phyloP scores from a whole-genome alignment of 1,284 basidiomycete genomes.

The Leccinum pseudoinsigne region DNA sequence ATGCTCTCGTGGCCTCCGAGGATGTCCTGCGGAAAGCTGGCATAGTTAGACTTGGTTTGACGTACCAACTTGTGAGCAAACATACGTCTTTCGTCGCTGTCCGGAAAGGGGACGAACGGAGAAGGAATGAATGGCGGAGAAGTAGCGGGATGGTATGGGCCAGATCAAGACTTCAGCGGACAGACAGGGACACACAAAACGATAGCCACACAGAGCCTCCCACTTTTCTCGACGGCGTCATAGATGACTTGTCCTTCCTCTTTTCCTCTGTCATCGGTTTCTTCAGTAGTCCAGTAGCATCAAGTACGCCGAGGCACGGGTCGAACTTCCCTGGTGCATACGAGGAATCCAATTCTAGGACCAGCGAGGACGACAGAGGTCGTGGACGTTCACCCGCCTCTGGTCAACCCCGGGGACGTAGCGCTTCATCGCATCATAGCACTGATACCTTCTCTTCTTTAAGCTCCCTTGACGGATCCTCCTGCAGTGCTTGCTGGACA shows the following conservation, averaged over 20 bases:
- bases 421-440: conserved; percentile 31
- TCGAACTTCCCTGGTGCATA: conserved; percentile 18
- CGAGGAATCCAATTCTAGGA: conserved; percentile 8
- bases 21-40: conserved; percentile 42
- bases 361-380: conserved; percentile 1
- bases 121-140: conserved; percentile 5
- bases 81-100: conserved; percentile 60
- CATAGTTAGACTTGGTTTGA: conserved; percentile 48
- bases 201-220: neutral
- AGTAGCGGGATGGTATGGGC: conserved; percentile 14
- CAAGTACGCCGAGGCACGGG: neutral
- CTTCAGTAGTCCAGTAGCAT: neutral
- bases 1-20: conserved; percentile 26
- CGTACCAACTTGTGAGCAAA: conserved; percentile 51
- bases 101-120: conserved; percentile 29
- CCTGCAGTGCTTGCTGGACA: conserved; percentile 36
- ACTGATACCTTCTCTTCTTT: conserved; percentile 44
- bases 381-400: neutral
- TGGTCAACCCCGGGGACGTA: conserved; percentile 3
- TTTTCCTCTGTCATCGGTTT: conserved; percentile 21
- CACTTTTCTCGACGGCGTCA: conserved; percentile 21
- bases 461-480: conserved; percentile 43
- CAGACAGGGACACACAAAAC: neutral
- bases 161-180: conserved; percentile 17
- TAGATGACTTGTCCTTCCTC: conserved; percentile 17